phyloP scores from a whole-genome alignment of 345 rosid genomes.

The Litchi chinensis region DNA sequence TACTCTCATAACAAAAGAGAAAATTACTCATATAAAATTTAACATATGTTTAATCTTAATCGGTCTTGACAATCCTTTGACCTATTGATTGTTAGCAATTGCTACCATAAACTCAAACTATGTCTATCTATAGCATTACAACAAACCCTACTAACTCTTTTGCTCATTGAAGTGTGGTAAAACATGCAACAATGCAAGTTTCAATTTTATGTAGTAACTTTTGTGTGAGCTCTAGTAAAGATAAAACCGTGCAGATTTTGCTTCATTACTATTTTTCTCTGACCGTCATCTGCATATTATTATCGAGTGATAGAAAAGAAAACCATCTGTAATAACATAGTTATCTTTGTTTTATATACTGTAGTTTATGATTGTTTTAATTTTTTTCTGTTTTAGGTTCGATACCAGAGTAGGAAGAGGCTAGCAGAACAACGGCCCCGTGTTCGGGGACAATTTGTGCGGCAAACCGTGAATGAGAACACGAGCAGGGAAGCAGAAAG shows the following conservation, averaged over 20 bases:
- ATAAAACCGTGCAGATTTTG: neutral
- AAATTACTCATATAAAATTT: too few relatives aligned
- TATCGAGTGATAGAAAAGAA: neutral
- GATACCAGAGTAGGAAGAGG: slow-evolving; percentile 38
- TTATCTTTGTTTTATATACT: neutral
- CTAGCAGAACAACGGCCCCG: slow-evolving; percentile 41
- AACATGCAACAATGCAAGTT: too few relatives aligned
- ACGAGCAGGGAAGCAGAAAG: slow-evolving; percentile 28
- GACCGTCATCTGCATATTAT: neutral
- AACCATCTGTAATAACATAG: neutral
- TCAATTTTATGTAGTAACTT: too few relatives aligned
- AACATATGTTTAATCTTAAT: too few relatives aligned
- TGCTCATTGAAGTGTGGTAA: too few relatives aligned
- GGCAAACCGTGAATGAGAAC: slow-evolving; percentile 27
- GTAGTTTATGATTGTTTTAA: neutral
- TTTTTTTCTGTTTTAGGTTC: slow-evolving; percentile 20
- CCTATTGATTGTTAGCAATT: too few relatives aligned
- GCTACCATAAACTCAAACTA: too few relatives aligned
- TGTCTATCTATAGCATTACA: too few relatives aligned
- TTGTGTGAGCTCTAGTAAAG: too few relatives aligned
- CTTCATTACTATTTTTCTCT: neutral
- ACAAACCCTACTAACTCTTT: too few relatives aligned
- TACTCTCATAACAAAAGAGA: neutral
- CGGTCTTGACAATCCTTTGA: too few relatives aligned
- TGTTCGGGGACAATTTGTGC: slow-evolving; percentile 35